Base-by-base conservation (phyloP, 73 alveolate genomes). In the Tetrahymena borealis region DNA sequence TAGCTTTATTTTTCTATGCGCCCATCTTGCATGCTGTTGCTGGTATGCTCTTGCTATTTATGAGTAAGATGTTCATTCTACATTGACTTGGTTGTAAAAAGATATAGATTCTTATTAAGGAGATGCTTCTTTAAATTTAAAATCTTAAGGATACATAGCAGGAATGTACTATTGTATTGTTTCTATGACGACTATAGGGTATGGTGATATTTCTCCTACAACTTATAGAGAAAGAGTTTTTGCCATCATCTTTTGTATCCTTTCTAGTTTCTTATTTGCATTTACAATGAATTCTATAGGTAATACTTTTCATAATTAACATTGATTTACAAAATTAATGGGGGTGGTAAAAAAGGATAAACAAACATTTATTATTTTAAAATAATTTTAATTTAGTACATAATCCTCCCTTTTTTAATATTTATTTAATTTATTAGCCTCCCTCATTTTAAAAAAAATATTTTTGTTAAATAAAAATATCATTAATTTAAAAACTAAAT, bases 161-260 rank as follows among this genome's bases (percentile, higher is more conserved):
- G 95, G 97, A 32, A 90, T 96, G 78, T 96, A 96, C 90, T 96
- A 95, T 94, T 91, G 96, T 91, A 95, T 96, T 42, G 94, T 96
- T 8, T 94, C 98, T 18, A 43, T 96, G 94, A 96, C 97, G 2
- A 96, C 98, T 1, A 97, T 96, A 15, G 98, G 98, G 2, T 96
- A 96, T 95, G 98, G 98, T 24, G 97, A 96, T 93, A 94, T 96
- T 11, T 90, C 93, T 16, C 94, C 96, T 31, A 79, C 31, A 4
- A 92, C 97, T 37, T 31, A 78, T 12, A 32, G 42, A 90, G 98
- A 96, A 91, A 95, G 92, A 90, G 36, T 91, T 28, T 93, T 93
- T 91, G 97, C 96, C 39, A 35, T 96, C 31, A 28, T 96, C 32
- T 40, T 96, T 40, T 85, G 92, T 38, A 39, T 95, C 38, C 95